These are phyloP conservation scores for Xylaria sp. DNA, from an alignment of 2,329 filamentous ascomycete genomes.

Conservation along the genomic window DNA sequence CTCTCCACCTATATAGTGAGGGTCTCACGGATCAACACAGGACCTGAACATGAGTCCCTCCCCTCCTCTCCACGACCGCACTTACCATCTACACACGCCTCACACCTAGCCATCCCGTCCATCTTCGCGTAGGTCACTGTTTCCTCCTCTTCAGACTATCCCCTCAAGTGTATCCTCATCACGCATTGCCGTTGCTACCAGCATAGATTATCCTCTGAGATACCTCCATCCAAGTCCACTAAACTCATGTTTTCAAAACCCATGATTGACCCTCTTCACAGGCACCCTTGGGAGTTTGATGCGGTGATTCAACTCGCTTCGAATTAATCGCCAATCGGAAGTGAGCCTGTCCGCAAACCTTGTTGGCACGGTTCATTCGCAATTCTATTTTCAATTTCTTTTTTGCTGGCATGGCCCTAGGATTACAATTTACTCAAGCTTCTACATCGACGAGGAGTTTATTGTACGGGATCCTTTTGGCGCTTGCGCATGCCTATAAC, in stretches of 20 bases:
- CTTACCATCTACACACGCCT: not conserved
- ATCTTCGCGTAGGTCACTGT: not conserved
- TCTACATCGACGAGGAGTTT: not conserved
- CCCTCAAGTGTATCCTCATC: not conserved
- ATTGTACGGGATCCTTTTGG: not conserved
- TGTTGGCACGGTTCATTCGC: not conserved
- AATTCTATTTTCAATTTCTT: not conserved
- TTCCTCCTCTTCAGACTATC: not conserved
- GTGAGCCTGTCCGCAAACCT: not conserved
- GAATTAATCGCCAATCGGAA: not conserved
- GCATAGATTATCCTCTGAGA: not conserved
- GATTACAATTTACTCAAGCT: not conserved
- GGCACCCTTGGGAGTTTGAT: not conserved
- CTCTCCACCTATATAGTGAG: not conserved
- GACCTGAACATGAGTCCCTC: conserved; percentile 19
- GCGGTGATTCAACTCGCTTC: not conserved
- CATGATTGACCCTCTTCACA: conserved; percentile 1
- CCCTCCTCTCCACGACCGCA: not conserved
- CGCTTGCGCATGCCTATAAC: not conserved
- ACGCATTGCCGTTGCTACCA: not conserved
- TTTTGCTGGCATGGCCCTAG: conserved; percentile 7
- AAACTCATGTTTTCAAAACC: not conserved
- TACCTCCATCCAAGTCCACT: not conserved
- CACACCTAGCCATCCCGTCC: conserved; percentile 4
- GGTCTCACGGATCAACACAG: not conserved